Percentiles rank a stretch among this genome's conserved stretches.
phyloP scores from a whole-genome alignment of 345 rosid genomes.

The Nephelium lappaceum region DNA sequence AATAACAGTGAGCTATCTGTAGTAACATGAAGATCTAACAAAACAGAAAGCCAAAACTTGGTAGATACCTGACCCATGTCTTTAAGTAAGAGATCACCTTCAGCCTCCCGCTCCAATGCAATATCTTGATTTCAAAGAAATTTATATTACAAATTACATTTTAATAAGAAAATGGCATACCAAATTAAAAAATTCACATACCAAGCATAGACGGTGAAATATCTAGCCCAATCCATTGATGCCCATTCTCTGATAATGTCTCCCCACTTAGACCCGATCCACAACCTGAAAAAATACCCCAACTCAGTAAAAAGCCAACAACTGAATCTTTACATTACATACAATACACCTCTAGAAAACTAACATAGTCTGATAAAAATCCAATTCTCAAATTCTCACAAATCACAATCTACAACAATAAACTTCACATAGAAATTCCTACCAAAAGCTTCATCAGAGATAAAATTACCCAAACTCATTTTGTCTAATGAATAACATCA shows the following conservation, averaged over 20 bases:
- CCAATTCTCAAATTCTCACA: neutral
- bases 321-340: neutral
- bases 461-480: neutral
- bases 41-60: neutral
- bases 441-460: neutral
- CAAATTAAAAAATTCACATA: conserved; percentile 26
- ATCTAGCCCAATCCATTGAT: conserved; percentile 91
- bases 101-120: conserved; percentile 85
- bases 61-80: conserved; percentile 94
- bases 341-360: neutral
- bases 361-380: neutral
- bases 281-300: conserved; percentile 54
- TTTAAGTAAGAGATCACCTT: conserved; percentile 87
- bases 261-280: conserved; percentile 97
- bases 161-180: neutral
- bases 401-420: neutral
- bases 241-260: conserved; percentile 79
- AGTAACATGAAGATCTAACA: neutral
- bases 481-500: neutral
- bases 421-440: neutral
- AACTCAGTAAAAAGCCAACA: neutral
- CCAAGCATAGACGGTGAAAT: conserved; percentile 91
- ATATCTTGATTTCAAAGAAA: conserved; percentile 45
- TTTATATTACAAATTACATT: neutral
- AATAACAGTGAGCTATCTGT: neutral